Conservation (phyloP, 306 rosid genomes). For the Cucurbita ficifolia region DNA sequence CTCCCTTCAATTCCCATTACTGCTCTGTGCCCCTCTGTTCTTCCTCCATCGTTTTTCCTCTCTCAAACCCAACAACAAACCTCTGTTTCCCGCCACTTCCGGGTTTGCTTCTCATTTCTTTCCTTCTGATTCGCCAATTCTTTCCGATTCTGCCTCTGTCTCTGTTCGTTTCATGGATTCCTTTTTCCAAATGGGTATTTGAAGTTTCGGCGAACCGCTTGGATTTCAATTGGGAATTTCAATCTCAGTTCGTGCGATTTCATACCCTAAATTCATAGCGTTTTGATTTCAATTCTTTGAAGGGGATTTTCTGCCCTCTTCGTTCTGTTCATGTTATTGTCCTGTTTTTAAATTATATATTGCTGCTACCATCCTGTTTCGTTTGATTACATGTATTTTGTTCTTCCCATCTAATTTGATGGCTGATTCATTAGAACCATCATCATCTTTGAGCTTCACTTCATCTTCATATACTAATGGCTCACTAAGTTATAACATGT, state of each 20-base stretch:
- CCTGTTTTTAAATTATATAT: background rate
- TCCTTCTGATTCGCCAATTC: background rate
- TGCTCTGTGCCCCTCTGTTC: background rate
- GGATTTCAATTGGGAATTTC: background rate
- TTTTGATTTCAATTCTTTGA: background rate
- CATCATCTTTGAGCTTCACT: slow-evolving; percentile 80
- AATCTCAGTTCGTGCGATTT: background rate
- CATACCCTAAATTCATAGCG: background rate
- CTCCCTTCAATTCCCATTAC: background rate
- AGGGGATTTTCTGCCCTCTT: background rate
- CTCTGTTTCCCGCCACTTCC: background rate
- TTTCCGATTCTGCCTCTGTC: background rate
- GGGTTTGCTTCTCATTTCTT: background rate
- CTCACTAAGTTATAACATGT: slow-evolving; percentile 34
- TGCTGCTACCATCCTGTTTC: background rate
- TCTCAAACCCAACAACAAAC: background rate
- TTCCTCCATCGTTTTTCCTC: background rate
- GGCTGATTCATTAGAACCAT: slow-evolving; percentile 67
- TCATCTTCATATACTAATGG: slow-evolving; percentile 71
- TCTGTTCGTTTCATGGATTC: background rate
- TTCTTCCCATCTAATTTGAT: slow-evolving; percentile 13
- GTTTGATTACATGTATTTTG: background rate
- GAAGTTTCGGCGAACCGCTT: background rate
- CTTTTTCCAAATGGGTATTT: background rate
- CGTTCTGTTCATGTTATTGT: background rate